Percentiles rank a stretch among this genome's conserved stretches.
Evolutionary conservation across 106 monocot species (phyloP).

Genomic region (Dendrobium nobile): DNA sequence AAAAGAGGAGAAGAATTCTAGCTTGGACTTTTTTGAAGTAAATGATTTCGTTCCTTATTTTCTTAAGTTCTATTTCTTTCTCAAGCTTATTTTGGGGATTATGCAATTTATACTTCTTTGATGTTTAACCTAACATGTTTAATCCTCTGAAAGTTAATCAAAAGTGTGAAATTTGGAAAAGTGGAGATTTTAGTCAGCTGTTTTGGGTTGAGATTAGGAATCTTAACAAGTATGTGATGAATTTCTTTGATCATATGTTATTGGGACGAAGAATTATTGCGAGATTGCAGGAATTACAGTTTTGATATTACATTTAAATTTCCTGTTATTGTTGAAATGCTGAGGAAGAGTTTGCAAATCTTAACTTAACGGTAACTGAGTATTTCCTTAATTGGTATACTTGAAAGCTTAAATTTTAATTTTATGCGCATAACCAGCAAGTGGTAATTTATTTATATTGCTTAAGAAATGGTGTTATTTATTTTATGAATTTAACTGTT

Average conservation of each 20-base stretch:
- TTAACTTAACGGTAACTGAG: neutral
- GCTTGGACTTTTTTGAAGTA: too few species aligned
- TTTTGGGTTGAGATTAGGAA: neutral
- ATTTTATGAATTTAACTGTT: neutral
- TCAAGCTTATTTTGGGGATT: too few species aligned
- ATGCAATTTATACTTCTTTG: too few species aligned
- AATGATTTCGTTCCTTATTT: too few species aligned
- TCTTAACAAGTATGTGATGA: neutral
- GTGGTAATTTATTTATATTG: neutral
- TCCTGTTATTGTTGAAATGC: neutral
- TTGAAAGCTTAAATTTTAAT: neutral
- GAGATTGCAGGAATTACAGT: neutral
- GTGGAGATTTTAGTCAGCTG: too few species aligned
- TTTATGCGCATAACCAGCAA: neutral
- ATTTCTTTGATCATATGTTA: neutral
- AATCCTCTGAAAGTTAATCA: too few species aligned
- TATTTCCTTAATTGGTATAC: neutral
- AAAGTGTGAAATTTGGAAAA: too few species aligned
- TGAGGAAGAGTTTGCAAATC: neutral
- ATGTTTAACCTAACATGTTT: too few species aligned
- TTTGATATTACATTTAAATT: neutral
- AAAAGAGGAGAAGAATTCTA: too few species aligned
- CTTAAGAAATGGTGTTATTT: neutral
- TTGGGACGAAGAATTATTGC: neutral
- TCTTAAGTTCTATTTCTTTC: too few species aligned